A percentile compares a stretch with the other conserved stretches of the same genome.
These are phyloP conservation scores for Talinum fruticosum DNA, from an alignment of 148 eudicot genomes.

Conservation along the genomic window DNA sequence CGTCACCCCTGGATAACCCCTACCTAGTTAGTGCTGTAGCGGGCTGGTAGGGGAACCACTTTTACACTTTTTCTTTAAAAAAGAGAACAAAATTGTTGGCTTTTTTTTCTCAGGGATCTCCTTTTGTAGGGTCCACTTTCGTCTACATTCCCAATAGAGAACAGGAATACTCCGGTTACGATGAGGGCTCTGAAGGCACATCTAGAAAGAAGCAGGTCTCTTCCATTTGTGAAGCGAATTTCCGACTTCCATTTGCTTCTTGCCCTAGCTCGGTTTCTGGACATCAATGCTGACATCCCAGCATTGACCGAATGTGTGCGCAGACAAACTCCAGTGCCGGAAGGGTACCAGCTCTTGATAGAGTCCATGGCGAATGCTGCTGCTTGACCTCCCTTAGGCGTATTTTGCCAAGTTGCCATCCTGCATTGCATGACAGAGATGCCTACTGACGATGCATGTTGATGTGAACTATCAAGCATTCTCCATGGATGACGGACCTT, in stretches of 20 bases:
- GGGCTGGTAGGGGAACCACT: too few relatives aligned
- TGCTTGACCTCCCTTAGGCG: slow-evolving; percentile 13
- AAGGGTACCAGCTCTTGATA: slow-evolving; percentile 88
- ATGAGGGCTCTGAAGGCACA: slow-evolving; percentile 65
- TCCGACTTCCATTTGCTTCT: slow-evolving; percentile 94
- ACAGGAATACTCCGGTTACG: slow-evolving; percentile 60
- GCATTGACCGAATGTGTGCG: slow-evolving; percentile 69
- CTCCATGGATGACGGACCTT: neutral
- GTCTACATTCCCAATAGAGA: slow-evolving; percentile 75
- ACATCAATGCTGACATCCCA: slow-evolving; percentile 75
- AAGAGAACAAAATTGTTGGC: too few relatives aligned
- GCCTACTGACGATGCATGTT: neutral
- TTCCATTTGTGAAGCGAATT: slow-evolving; percentile 78
- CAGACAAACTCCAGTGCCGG: slow-evolving; percentile 59
- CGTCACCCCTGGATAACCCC: too few relatives aligned
- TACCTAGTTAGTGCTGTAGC: too few relatives aligned
- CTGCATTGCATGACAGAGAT: neutral
- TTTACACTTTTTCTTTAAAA: too few relatives aligned
- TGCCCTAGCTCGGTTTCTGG: slow-evolving; percentile 56
- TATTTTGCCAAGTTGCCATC: neutral
- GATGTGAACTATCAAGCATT: neutral
- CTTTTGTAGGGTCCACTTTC: slow-evolving; percentile 81
- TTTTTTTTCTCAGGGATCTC: slow-evolving; percentile 5
- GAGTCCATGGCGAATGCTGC: slow-evolving; percentile 83
- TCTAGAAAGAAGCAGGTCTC: slow-evolving; percentile 64